Percentiles rank a stretch among this genome's conserved stretches.
These are phyloP conservation scores for Diplocarpon rosae DNA, from an alignment of 2,329 filamentous ascomycete species.

Conservation along the genomic window DNA sequence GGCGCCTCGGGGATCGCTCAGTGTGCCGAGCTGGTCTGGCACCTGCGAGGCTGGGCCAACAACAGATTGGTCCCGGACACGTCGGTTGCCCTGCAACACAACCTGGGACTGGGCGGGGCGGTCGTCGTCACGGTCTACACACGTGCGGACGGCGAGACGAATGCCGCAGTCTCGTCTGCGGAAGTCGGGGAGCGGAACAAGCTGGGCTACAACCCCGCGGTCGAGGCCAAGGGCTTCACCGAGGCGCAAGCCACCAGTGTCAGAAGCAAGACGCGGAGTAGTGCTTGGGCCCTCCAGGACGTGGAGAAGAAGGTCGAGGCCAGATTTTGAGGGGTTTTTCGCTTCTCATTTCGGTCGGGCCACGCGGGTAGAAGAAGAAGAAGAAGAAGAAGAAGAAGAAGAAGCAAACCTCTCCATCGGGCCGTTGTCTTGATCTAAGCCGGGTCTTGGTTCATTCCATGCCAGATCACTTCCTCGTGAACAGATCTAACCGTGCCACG, in stretches of 20 bases:
- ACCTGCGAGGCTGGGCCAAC: conserved; percentile 90
- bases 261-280: conserved; percentile 53
- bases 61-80: conserved; percentile 66
- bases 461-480: too few relatives aligned
- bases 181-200: conserved; percentile 55
- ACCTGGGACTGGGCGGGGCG: conserved; percentile 82
- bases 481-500: too few relatives aligned
- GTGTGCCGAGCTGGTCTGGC: conserved; percentile 92
- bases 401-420: too few relatives aligned
- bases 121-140: conserved; percentile 85
- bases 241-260: conserved; percentile 59
- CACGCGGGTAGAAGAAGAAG: too few relatives aligned
- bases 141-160: conserved; percentile 65
- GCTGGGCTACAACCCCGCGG: conserved; percentile 85
- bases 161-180: conserved; percentile 49
- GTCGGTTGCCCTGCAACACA: conserved; percentile 74
- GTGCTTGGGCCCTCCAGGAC: conserved; percentile 71
- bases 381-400: too few relatives aligned
- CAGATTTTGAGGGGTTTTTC: conserved; percentile 42
- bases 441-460: too few relatives aligned
- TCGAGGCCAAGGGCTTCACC: conserved; percentile 82
- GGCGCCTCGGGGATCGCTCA: conserved; percentile 92
- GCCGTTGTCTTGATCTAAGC: too few relatives aligned
- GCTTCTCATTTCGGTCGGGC: too few relatives aligned
- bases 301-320: conserved; percentile 62